Evolutionary conservation across 75 land plant genomes (phyloP), one percentile per base, ranked within the genome.

Genomic region (Cupressus sempervirens): DNA sequence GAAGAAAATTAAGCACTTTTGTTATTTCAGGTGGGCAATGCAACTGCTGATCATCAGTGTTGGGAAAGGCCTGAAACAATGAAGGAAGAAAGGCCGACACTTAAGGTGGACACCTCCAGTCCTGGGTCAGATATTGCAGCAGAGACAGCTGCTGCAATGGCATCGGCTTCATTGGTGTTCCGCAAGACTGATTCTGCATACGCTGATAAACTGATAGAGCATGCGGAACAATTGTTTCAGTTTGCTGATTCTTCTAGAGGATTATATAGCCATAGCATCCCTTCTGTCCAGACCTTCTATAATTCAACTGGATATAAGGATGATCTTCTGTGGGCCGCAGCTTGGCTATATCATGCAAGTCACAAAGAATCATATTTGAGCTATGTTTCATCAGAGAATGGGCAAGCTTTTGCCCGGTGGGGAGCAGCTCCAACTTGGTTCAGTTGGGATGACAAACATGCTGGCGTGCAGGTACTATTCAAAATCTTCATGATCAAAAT

Each of bases 371-470:
- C 86, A 23, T 97, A 92, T 84, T 81, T 96, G 58, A 83, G 89
- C 13, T 98, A 92, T 90, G 98, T 90, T 35, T 90, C 98, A 3
- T 93, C 88, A 23, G 67, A 87, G 52, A 88, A 93, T 86, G 98
- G 98, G 35, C 80, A 92, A 45, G 35, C 43, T 18, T 96, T 86
- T 91, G 99, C 94, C 23, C 90, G 91, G 32, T 98, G 95, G 97
- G 94, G 93, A 48, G 76, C 82, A 46, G 92, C 87, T 84, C 98
- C 99, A 38, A 88, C 94, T 74, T 98, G 99, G 99, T 95, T 98
- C 87, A 96, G 99, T 86, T 98, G 98, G 99, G 98, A 98, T 84
- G 88, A 93, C 88, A 98, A 98, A 88, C 93, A 88, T 84, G 92
- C 99, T 41, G 99, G 95, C 30, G 91, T 96, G 16, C 99, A 98